These are phyloP conservation scores for Tulasnella sp. DNA, from an alignment of 768 basidiomycete species.

Conservation along the genomic window DNA sequence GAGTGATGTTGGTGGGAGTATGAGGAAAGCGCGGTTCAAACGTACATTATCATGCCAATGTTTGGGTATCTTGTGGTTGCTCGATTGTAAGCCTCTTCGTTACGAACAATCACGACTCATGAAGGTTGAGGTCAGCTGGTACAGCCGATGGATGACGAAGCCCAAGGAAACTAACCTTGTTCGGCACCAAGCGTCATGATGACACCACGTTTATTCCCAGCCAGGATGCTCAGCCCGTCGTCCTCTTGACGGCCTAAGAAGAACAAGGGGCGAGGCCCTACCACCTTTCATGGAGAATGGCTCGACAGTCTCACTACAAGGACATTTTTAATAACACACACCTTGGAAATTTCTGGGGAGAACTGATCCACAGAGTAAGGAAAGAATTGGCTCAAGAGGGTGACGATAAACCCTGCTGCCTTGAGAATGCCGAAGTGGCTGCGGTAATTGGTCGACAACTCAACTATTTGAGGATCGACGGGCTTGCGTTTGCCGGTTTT, in stretches of 20 bases:
- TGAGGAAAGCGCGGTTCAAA: not conserved
- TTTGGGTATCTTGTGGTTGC: constrained; percentile 41
- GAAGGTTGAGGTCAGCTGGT: constrained; percentile 39
- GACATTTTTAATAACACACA: not conserved
- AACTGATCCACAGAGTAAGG: constrained; percentile 50
- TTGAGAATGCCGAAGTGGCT: constrained; percentile 65
- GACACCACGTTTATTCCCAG: not conserved
- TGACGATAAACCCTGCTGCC: constrained; percentile 51
- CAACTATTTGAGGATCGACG: constrained; percentile 30
- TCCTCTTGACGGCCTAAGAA: constrained; percentile 1
- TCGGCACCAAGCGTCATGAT: constrained; percentile 28
- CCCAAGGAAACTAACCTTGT: constrained; percentile 33
- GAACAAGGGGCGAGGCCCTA: constrained; percentile 3
- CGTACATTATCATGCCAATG: constrained; percentile 33
- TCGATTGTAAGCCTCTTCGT: constrained; percentile 37
- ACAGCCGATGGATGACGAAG: not conserved
- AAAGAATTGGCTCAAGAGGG: constrained; percentile 51
- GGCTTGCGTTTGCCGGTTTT: constrained; percentile 3
- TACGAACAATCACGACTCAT: constrained; percentile 62
- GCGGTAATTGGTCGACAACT: constrained; percentile 52
- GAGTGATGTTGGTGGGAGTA: not conserved
- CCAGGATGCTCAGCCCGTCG: not conserved
- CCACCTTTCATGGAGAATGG: not conserved
- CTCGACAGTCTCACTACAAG: no score
- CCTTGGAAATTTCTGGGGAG: constrained; percentile 40